These are phyloP conservation scores for Castanospermum australe DNA, from an alignment of 306 rosid genomes.

Conservation along the genomic window DNA sequence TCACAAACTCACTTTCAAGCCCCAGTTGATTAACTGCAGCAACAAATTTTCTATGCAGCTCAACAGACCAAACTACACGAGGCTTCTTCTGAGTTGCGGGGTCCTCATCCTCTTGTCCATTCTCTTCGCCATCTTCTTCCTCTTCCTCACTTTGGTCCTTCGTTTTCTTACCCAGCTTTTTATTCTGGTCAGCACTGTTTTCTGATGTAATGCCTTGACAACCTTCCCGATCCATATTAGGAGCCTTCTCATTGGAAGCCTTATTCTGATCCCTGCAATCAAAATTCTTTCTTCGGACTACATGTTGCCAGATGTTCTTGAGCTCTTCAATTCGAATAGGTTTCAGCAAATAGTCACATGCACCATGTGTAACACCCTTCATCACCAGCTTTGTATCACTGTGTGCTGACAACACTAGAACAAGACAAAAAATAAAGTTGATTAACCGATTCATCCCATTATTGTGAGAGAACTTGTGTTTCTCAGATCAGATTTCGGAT, in stretches of 20 bases:
- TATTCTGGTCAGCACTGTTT: constrained; percentile 43
- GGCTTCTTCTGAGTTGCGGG: constrained; percentile 69
- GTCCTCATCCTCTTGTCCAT: constrained; percentile 61
- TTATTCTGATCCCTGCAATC: constrained; percentile 45
- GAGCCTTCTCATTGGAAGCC: constrained; percentile 34
- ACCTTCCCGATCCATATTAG: constrained; percentile 36
- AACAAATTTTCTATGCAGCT: constrained; percentile 74
- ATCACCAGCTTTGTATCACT: constrained; percentile 78
- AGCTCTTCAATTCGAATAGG: constrained; percentile 84
- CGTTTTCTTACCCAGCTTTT: constrained; percentile 46
- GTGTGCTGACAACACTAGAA: constrained; percentile 75
- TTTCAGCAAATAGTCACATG: constrained; percentile 80
- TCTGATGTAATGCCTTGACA: constrained; percentile 40
- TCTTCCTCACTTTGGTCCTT: constrained; percentile 70
- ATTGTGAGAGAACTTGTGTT: background rate
- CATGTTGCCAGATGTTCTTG: constrained; percentile 93
- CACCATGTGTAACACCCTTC: constrained; percentile 84
- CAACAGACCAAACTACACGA: constrained; percentile 79
- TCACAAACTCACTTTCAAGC: constrained; percentile 62
- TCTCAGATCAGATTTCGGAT: background rate
- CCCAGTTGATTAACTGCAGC: constrained; percentile 79
- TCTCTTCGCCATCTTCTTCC: constrained; percentile 57
- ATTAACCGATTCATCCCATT: background rate
- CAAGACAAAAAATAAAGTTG: constrained; percentile 17
- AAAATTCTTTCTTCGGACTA: constrained; percentile 56